Conservation (phyloP, 768 basidiomycete genomes). For the Cystoderma amianthinum region DNA sequence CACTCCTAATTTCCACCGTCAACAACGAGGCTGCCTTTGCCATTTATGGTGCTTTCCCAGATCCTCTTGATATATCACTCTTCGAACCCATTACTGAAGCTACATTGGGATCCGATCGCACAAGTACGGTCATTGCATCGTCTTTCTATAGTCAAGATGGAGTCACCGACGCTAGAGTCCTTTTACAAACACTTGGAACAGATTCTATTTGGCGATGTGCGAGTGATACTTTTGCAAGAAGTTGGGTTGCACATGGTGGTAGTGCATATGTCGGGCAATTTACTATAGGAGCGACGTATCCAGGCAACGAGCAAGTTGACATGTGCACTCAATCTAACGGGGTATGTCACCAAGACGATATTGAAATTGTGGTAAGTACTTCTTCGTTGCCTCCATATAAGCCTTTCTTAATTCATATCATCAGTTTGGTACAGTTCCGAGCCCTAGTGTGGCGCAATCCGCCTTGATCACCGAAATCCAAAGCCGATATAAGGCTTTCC, state of each 20-base stretch:
- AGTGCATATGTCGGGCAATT: constrained; percentile 63
- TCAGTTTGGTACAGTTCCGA: constrained; percentile 50
- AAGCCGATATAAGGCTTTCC: constrained; percentile 60
- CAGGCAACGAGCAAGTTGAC: constrained; percentile 47
- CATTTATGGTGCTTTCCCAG: constrained; percentile 39
- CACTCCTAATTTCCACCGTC: constrained; percentile 67
- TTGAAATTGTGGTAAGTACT: constrained; percentile 59
- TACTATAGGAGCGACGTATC: constrained; percentile 63
- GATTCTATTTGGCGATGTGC: constrained; percentile 70
- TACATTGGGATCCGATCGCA: constrained; percentile 41
- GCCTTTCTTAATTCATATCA: neutral
- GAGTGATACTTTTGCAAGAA: constrained; percentile 62
- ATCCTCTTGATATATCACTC: constrained; percentile 26
- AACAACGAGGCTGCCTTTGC: constrained; percentile 65
- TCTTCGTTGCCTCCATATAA: constrained; percentile 1
- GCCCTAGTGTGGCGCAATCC: constrained; percentile 48
- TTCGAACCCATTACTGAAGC: constrained; percentile 31
- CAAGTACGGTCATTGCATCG: constrained; percentile 33
- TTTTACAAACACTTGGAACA: constrained; percentile 53
- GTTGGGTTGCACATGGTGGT: constrained; percentile 61
- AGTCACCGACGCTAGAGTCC: constrained; percentile 43
- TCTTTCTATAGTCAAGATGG: constrained; percentile 34
- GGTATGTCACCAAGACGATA: constrained; percentile 82
- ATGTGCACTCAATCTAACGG: constrained; percentile 50
- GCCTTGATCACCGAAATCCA: constrained; percentile 62